Conservation (phyloP, 371 early-diverging fungal species). For the Entomophthora muscae region DNA sequence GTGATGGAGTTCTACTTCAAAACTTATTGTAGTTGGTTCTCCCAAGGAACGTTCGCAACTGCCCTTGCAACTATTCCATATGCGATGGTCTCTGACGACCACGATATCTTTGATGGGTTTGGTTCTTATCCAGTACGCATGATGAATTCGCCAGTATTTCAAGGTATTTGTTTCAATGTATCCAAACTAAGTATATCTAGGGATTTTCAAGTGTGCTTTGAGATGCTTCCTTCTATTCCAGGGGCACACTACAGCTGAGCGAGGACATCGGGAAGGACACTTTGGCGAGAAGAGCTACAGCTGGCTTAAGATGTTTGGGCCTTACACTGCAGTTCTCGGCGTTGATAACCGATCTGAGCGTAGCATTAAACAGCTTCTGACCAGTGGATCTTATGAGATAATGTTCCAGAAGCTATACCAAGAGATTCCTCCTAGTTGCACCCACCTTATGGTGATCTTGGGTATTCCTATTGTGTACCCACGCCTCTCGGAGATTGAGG, state of each 20-base stretch:
- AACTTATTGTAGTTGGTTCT: constrained; percentile 50
- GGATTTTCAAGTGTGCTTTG: constrained; percentile 41
- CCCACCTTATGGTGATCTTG: constrained; percentile 46
- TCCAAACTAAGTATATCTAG: background rate
- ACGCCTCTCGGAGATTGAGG: constrained; percentile 47
- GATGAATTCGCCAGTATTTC: constrained; percentile 33
- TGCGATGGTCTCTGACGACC: constrained; percentile 63
- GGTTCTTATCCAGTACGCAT: constrained; percentile 72
- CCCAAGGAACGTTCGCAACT: constrained; percentile 32
- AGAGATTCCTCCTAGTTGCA: constrained; percentile 28
- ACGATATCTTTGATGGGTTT: constrained; percentile 61
- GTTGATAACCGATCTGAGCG: constrained; percentile 70
- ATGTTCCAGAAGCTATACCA: constrained; percentile 32
- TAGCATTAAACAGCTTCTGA: constrained; percentile 35
- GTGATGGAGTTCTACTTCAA: constrained; percentile 54
- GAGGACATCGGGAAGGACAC: constrained; percentile 37
- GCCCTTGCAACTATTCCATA: constrained; percentile 55
- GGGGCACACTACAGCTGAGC: constrained; percentile 47
- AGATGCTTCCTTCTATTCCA: constrained; percentile 76
- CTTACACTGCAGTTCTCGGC: constrained; percentile 36
- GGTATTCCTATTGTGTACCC: constrained; percentile 66
- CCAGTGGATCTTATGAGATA: constrained; percentile 36
- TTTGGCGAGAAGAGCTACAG: constrained; percentile 28
- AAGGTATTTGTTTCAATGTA: constrained; percentile 10
- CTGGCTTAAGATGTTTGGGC: constrained; percentile 36